Evolutionary conservation across 768 basidiomycete genomes (phyloP).

Genomic region (Lactifluus piperatus): DNA sequence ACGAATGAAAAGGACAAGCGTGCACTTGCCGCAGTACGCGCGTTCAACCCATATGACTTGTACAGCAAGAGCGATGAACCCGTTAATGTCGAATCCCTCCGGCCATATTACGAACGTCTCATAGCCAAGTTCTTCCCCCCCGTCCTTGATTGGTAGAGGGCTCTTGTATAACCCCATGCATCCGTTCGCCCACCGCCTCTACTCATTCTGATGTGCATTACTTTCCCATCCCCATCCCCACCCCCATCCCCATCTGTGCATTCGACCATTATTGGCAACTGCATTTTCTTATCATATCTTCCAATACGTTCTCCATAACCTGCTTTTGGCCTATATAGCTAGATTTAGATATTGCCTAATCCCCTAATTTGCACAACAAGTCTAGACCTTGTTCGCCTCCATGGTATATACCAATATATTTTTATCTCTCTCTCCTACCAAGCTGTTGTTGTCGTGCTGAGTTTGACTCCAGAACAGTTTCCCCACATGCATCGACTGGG

Average conservation of each 20-base stretch:
- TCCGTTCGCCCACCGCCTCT: not conserved
- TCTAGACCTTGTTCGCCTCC: not conserved
- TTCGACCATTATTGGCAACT: not conserved
- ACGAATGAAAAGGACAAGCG: slow-evolving; percentile 60
- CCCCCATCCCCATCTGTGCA: slow-evolving; percentile 1
- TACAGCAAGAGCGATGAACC: slow-evolving; percentile 83
- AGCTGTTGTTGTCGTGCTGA: not conserved
- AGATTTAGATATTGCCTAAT: slow-evolving; percentile 11
- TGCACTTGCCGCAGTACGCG: slow-evolving; percentile 63
- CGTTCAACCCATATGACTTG: slow-evolving; percentile 92
- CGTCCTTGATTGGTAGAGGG: slow-evolving; percentile 64
- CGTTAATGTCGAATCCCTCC: slow-evolving; percentile 49
- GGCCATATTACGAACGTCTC: slow-evolving; percentile 75
- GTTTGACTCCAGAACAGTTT: not conserved
- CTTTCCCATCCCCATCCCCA: not conserved
- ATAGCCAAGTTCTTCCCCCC: slow-evolving; percentile 84
- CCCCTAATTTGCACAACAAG: not conserved
- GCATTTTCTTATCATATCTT: slow-evolving; percentile 4
- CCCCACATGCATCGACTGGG: not conserved
- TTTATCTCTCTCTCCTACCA: not conserved
- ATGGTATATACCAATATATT: not conserved
- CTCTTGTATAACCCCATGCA: not conserved
- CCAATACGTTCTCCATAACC: not conserved
- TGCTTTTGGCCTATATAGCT: not conserved
- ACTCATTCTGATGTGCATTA: slow-evolving; percentile 6